Conservation (phyloP, 805 yeast genomes). For the Myxozyma vanderwaltii region DNA sequence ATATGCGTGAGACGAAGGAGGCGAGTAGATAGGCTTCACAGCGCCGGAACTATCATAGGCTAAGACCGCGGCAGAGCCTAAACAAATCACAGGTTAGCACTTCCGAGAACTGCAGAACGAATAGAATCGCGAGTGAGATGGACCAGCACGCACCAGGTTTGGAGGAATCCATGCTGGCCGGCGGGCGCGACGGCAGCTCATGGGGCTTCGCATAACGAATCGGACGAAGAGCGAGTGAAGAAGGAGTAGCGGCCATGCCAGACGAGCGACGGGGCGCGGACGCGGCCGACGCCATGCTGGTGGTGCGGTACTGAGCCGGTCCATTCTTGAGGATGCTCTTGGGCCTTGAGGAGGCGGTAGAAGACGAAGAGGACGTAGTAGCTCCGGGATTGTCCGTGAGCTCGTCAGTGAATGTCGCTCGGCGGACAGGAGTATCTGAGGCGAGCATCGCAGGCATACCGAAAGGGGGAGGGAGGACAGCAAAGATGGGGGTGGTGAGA, state of each 20-base stretch:
- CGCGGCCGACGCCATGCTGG: background rate
- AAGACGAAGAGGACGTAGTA: background rate
- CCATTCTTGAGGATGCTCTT: constrained; percentile 14
- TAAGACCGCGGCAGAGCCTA: constrained; percentile 22
- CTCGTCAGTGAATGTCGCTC: constrained; percentile 7
- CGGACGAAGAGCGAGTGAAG: constrained; percentile 10
- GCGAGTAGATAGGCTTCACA: constrained; percentile 23
- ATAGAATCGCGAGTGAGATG: background rate
- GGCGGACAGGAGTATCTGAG: constrained; percentile 3
- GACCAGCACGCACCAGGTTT: constrained; percentile 12
- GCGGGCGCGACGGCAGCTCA: constrained; percentile 28
- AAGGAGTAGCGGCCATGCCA: constrained; percentile 5
- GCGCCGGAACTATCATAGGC: constrained; percentile 10
- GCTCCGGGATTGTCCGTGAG: background rate
- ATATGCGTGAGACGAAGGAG: constrained; percentile 25
- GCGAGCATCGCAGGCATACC: constrained; percentile 2
- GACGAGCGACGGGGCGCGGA: constrained; percentile 3
- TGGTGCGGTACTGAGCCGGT: constrained; percentile 4
- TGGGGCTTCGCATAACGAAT: constrained; percentile 18
- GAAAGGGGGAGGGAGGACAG: constrained; percentile 1
- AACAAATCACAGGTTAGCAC: background rate
- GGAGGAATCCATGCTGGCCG: constrained; percentile 21
- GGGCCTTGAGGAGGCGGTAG: constrained; percentile 1
- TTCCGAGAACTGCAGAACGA: background rate
- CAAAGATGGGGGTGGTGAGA: background rate